A percentile compares a stretch with the other conserved stretches of the same genome.
These are phyloP conservation scores for Firmiana major DNA, from an alignment of 345 rosid species.

Conservation along the genomic window DNA sequence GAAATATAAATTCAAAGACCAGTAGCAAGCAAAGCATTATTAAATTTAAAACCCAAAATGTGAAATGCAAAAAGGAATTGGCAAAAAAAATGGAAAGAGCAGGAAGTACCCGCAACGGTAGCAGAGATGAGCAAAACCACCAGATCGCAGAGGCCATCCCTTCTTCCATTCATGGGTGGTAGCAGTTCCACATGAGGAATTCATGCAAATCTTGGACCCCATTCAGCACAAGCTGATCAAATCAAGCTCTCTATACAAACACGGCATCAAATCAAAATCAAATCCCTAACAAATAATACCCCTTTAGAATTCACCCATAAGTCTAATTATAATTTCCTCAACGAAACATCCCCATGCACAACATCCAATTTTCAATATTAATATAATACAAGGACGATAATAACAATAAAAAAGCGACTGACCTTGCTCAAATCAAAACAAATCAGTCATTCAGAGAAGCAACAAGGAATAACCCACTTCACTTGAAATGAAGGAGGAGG, in stretches of 20 bases:
- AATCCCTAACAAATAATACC: constrained; percentile 21
- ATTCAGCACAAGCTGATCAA: constrained; percentile 25
- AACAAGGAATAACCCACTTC: background rate
- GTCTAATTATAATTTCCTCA: constrained; percentile 9
- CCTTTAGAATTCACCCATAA: background rate
- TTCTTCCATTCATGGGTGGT: constrained; percentile 63
- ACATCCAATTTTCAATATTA: background rate
- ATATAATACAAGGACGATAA: background rate
- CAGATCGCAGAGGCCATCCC: constrained; percentile 91
- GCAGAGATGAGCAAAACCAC: constrained; percentile 74
- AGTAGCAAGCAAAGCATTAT: background rate
- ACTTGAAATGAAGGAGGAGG: background rate
- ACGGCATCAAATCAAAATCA: constrained; percentile 4
- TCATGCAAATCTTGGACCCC: constrained; percentile 82
- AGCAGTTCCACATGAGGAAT: constrained; percentile 51
- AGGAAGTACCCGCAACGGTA: constrained; percentile 68
- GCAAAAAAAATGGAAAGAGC: background rate
- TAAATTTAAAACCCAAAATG: constrained; percentile 14
- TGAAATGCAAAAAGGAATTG: constrained; percentile 4
- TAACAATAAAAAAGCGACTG: background rate
- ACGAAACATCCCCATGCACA: constrained; percentile 15
- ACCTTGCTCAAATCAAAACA: constrained; percentile 10
- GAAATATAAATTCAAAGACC: background rate
- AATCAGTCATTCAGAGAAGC: constrained; percentile 6
- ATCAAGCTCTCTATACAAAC: background rate